Conservation (phyloP, 2,329 filamentous ascomycete species). For the Phyllosticta citribraziliensis region DNA sequence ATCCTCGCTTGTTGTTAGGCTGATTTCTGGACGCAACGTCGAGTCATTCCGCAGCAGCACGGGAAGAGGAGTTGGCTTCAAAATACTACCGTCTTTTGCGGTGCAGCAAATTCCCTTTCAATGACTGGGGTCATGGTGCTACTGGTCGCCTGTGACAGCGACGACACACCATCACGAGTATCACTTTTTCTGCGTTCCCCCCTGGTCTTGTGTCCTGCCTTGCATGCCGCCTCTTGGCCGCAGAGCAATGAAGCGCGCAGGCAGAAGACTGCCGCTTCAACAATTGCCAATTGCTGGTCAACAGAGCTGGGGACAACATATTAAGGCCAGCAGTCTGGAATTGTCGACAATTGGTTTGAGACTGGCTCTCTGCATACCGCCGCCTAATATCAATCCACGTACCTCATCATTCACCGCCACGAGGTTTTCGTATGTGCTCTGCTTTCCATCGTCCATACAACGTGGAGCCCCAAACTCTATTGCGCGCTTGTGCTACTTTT, state of each 20-base stretch:
- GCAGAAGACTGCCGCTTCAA: not conserved
- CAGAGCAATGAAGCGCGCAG: not conserved
- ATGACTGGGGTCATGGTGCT: not conserved
- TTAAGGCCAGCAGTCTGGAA: not conserved
- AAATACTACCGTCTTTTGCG: not conserved
- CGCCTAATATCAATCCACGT: not conserved
- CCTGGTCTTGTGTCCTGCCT: not conserved
- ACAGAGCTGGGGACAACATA: not conserved
- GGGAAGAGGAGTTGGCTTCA: not conserved
- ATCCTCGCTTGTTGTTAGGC: not conserved
- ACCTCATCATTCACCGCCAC: not conserved
- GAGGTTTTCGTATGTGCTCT: not conserved
- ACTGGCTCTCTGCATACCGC: not conserved
- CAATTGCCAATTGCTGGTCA: not conserved
- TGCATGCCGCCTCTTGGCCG: not conserved
- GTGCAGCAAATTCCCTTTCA: not conserved
- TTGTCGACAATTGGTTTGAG: not conserved
- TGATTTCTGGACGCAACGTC: not conserved
- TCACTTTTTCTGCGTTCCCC: not conserved
- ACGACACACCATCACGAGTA: not conserved
- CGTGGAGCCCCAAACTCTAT: not conserved
- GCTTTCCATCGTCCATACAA: not conserved
- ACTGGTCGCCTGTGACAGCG: not conserved
- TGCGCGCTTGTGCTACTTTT: not conserved
- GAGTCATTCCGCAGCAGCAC: not conserved